phyloP scores from a whole-genome alignment of 768 basidiomycete genomes.

The Arthromyces matolae region DNA sequence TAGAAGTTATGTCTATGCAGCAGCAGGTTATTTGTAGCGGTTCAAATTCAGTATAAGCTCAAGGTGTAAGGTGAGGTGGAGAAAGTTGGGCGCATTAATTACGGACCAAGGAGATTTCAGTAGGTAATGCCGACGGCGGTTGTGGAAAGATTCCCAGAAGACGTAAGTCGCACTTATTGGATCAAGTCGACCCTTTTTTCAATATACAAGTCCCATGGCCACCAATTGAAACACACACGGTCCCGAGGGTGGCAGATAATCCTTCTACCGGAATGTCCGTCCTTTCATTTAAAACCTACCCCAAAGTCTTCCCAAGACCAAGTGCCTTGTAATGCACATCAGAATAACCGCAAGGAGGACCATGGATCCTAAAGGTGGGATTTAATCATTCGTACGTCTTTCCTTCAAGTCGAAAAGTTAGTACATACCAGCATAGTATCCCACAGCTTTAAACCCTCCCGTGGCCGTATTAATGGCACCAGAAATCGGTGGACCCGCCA shows the following conservation, averaged over 20 bases:
- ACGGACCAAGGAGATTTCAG: too few species aligned
- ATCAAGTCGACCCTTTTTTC: too few species aligned
- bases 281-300: conserved; percentile 16
- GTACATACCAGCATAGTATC: conserved; percentile 28
- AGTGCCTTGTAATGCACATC: conserved; percentile 16
- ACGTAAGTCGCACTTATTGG: too few species aligned
- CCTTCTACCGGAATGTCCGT: not conserved
- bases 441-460: conserved; percentile 51
- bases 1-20: too few species aligned
- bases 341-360: conserved; percentile 14
- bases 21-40: too few species aligned
- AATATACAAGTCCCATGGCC: too few species aligned
- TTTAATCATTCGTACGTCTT: not conserved
- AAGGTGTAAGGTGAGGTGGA: too few species aligned
- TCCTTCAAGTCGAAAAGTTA: not conserved
- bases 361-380: conserved; percentile 17
- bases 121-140: too few species aligned
- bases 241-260: not conserved
- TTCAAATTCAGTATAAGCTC: too few species aligned
- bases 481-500: conserved; percentile 70
- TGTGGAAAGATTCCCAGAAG: too few species aligned
- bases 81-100: too few species aligned
- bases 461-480: conserved; percentile 58
- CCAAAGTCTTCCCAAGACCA: conserved; percentile 13
- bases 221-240: not conserved